phyloP scores from a whole-genome alignment of 495 filamentous ascomycete genomes.

The Umbilicaria muhlenbergii region DNA sequence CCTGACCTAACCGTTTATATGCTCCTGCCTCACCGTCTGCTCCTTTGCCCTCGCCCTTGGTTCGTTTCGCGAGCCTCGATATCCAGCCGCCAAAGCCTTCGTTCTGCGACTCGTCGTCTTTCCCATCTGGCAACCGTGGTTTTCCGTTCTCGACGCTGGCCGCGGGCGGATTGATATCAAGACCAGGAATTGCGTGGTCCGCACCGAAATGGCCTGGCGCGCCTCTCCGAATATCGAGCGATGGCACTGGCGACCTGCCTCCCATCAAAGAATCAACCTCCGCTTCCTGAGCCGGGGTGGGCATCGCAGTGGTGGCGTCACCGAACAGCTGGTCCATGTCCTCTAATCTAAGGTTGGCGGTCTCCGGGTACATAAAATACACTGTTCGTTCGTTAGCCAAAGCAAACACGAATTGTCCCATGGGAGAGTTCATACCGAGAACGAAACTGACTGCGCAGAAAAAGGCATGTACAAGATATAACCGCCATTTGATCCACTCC shows the following conservation, averaged over 20 bases:
- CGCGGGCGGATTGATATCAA: slow-evolving; percentile 57
- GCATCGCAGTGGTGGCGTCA: slow-evolving; percentile 68
- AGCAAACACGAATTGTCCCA: background rate
- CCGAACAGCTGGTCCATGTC: slow-evolving; percentile 91
- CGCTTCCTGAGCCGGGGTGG: slow-evolving; percentile 49
- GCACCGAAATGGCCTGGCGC: slow-evolving; percentile 27
- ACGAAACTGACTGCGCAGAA: slow-evolving; percentile 95
- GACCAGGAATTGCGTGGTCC: slow-evolving; percentile 50
- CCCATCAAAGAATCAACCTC: slow-evolving; percentile 63
- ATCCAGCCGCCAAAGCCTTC: slow-evolving; percentile 60
- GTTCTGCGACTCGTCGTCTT: slow-evolving; percentile 17
- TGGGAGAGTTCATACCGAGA: slow-evolving; percentile 51
- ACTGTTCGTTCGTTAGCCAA: slow-evolving; percentile 38
- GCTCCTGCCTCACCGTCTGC: slow-evolving; percentile 32
- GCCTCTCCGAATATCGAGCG: slow-evolving; percentile 52
- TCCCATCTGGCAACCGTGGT: slow-evolving; percentile 18
- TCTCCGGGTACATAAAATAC: slow-evolving; percentile 94
- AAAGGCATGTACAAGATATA: slow-evolving; percentile 92
- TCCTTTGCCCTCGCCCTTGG: slow-evolving; percentile 29
- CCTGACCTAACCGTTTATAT: slow-evolving; percentile 52
- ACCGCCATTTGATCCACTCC: slow-evolving; percentile 75
- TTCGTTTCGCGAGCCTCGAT: slow-evolving; percentile 42
- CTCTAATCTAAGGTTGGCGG: slow-evolving; percentile 82
- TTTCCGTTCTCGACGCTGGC: slow-evolving; percentile 33
- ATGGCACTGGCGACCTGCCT: slow-evolving; percentile 58